Conservation (phyloP, 2,329 filamentous ascomycete species). For the Tricladium varicosporioides region DNA sequence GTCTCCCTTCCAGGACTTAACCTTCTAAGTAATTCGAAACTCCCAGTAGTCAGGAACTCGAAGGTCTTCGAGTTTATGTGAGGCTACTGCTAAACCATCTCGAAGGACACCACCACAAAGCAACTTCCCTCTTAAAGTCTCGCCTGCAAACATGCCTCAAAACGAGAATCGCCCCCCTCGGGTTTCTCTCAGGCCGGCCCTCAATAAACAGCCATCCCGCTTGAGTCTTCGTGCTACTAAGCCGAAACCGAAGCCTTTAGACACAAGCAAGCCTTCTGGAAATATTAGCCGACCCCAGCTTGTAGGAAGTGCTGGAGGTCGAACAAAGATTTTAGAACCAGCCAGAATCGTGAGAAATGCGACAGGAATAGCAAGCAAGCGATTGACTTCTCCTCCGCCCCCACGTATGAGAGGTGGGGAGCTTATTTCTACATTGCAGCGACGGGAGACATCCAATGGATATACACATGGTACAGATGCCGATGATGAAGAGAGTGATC, state of each 20-base stretch:
- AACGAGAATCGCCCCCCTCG: conserved; percentile 3
- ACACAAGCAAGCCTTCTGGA: background rate
- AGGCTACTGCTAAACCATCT: too few species aligned
- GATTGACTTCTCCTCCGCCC: background rate
- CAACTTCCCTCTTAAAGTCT: too few species aligned
- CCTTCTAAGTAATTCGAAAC: too few species aligned
- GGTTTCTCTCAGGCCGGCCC: background rate
- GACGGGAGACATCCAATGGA: background rate
- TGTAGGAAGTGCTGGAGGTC: background rate
- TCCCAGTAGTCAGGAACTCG: too few species aligned
- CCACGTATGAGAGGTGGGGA: background rate
- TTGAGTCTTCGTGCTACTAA: conserved; percentile 5
- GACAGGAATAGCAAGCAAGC: background rate
- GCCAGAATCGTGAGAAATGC: background rate
- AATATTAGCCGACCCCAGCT: background rate
- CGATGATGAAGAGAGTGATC: conserved; percentile 11
- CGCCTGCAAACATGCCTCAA: background rate
- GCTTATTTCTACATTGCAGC: background rate
- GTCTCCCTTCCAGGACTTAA: too few species aligned
- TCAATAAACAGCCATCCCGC: conserved; percentile 2
- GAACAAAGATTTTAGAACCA: background rate
- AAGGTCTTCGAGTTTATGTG: too few species aligned
- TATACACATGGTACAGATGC: conserved; percentile 2
- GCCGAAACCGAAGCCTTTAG: background rate
- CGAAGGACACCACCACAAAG: too few species aligned